Conservation (phyloP, 2,329 filamentous ascomycete species). For the Xylaria sp. region DNA sequence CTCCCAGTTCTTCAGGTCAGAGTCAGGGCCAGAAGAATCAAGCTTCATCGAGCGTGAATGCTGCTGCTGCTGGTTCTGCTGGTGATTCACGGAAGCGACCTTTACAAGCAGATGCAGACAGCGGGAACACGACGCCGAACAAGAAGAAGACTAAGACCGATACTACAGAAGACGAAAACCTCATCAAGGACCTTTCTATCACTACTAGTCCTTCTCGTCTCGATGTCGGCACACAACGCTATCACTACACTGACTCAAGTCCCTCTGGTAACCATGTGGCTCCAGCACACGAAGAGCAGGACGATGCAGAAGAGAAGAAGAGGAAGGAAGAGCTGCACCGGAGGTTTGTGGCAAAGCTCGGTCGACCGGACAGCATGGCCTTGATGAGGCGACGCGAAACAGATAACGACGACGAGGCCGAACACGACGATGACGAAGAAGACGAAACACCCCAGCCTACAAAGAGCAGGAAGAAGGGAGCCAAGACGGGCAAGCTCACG, state of each 20-base stretch:
- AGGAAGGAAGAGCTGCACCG: conserved; percentile 69
- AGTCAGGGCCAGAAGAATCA: conserved; percentile 14
- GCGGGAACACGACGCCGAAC: conserved; percentile 38
- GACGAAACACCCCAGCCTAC: conserved; percentile 44
- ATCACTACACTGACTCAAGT: conserved; percentile 44
- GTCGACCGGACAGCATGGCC: conserved; percentile 73
- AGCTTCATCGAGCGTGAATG: conserved; percentile 28
- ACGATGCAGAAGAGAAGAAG: conserved; percentile 46
- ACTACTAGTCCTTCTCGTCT: conserved; percentile 24
- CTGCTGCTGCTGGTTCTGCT: conserved; percentile 22
- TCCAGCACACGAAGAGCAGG: conserved; percentile 40
- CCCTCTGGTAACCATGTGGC: conserved; percentile 40
- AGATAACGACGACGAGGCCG: conserved; percentile 39
- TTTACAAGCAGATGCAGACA: conserved; percentile 43
- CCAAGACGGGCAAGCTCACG: conserved; percentile 74
- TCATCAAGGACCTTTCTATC: conserved; percentile 19
- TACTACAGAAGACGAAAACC: conserved; percentile 37
- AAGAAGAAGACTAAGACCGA: conserved; percentile 44
- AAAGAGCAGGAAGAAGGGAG: conserved; percentile 60
- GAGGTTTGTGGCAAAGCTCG: conserved; percentile 86
- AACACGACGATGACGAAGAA: conserved; percentile 51
- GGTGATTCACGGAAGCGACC: conserved; percentile 45
- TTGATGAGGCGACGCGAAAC: conserved; percentile 54
- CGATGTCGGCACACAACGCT: conserved; percentile 46
- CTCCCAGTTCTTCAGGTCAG: conserved; percentile 26